Percentiles rank a stretch among this genome's conserved stretches.
Evolutionary conservation across 1,139 yeast species (phyloP).

Genomic region (Saccharomyces hybrid): DNA sequence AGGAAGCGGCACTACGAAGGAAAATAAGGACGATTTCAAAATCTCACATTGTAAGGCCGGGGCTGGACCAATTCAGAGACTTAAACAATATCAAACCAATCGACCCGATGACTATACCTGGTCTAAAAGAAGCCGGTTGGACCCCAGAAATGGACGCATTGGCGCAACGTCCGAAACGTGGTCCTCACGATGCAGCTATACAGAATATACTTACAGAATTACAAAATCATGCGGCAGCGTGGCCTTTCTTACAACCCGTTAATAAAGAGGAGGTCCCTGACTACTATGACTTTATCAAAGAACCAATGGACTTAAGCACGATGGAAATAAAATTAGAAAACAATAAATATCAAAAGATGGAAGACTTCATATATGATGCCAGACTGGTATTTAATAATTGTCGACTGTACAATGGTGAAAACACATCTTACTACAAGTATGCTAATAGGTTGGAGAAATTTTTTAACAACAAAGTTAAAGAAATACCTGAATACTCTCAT

Average conservation of each 20-base stretch:
- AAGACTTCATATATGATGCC: conserved; percentile 84
- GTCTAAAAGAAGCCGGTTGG: conserved; percentile 92
- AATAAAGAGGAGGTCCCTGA: conserved; percentile 92
- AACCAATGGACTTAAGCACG: conserved; percentile 96
- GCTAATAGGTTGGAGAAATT: conserved; percentile 90
- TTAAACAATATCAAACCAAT: conserved; percentile 43
- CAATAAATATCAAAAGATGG: conserved; percentile 85
- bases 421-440: conserved; percentile 83
- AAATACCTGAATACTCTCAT: conserved; percentile 42
- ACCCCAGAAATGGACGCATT: conserved; percentile 95
- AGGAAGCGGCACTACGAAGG: conserved; percentile 83
- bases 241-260: conserved; percentile 96
- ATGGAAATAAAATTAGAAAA: conserved; percentile 92
- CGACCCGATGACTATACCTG: conserved; percentile 78
- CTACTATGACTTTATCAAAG: conserved; percentile 90
- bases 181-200: conserved; percentile 93
- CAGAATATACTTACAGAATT: conserved; percentile 78
- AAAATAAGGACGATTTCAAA: conserved; percentile 74
- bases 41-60: conserved; percentile 76
- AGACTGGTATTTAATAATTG: conserved; percentile 84
- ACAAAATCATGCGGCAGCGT: conserved; percentile 94
- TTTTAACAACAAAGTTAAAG: conserved; percentile 70
- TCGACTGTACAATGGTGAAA: conserved; percentile 78
- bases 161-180: conserved; percentile 89
- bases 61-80: conserved; percentile 64